Evolutionary conservation across 179 eudicot species (phyloP), one percentile per base, ranked within the genome.

Genomic region (Spinacia oleracea): DNA sequence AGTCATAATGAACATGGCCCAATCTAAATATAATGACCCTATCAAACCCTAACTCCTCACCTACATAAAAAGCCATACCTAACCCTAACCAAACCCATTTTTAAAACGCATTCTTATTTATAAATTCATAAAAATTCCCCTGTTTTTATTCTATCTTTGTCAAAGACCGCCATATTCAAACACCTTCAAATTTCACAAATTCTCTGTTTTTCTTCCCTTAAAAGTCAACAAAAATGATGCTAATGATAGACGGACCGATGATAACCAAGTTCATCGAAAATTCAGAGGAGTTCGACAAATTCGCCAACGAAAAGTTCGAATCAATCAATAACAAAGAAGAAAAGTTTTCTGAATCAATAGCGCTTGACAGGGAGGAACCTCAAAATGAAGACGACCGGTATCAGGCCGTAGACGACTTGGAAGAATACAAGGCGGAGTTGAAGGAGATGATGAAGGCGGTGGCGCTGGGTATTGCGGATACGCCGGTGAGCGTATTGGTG

Each of bases 171-270:
- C 73, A 43, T 50, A 12, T 18, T 18, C 40, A 72, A 72, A 48
- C 59, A 29, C 40, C 25, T 72, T 29, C 25, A 35, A 27, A 72
- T 7, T 40, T 21, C 25, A 31, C 3, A 76, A 40, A 35, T 1
- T 1, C 16, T 27, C 21, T 32, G 9, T 9, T 12, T 2, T 27
- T 71, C 27, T 43, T 25, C 23, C 1, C 15, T 6, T 3, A 55
- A 53, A 55, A 56, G 9, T 32, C 32, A 11, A 38, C 8, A 29
- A 68, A 51, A 18, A 51, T 56, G 68, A 32, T 60, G 27, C 40
- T 27, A n/a, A 75, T 76, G 76, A 81, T 81, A n/a, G 83, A 81
- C 25, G 83, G 83, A 10, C 83, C 70, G 10, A 81, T 81, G 83
- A 81, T 81, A 62, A 45, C 1, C 9, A 59, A 43, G 6, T 65